These are phyloP conservation scores for Phaffia australis DNA, from an alignment of 768 basidiomycete genomes.

Conservation along the genomic window DNA sequence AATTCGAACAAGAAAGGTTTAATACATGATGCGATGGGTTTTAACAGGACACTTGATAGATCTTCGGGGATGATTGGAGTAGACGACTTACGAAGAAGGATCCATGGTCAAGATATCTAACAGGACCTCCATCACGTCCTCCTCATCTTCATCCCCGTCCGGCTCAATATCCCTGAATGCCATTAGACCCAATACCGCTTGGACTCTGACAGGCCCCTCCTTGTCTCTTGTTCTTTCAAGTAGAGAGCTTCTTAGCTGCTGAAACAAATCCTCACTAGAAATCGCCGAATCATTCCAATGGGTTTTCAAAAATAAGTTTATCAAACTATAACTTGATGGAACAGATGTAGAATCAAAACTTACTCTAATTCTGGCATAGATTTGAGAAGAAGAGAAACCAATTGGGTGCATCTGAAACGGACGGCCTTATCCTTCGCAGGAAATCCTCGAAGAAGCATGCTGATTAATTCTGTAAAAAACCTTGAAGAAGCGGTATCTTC, in stretches of 20 bases:
- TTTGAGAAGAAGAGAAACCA: conserved; percentile 67
- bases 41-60: too few relatives aligned
- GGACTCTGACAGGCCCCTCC: conserved; percentile 62
- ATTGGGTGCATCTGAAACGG: conserved; percentile 65
- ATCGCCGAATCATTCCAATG: not conserved
- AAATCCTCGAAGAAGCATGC: conserved; percentile 67
- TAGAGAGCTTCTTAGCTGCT: conserved; percentile 50
- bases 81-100: conserved; percentile 54
- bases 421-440: conserved; percentile 75
- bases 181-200: conserved; percentile 67
- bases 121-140: conserved; percentile 49
- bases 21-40: not conserved
- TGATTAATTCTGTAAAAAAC: conserved; percentile 56
- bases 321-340: not conserved
- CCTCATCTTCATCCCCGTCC: conserved; percentile 24
- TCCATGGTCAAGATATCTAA: conserved; percentile 60
- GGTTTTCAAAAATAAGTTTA: not conserved
- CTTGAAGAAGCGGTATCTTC: conserved; percentile 60
- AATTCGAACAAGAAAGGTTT: not conserved
- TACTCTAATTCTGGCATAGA: conserved; percentile 79
- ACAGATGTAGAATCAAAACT: conserved; percentile 32
- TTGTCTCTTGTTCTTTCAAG: conserved; percentile 68
- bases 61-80: not conserved
- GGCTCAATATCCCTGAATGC: conserved; percentile 63
- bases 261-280: conserved; percentile 64